Conservation (phyloP, 2,329 filamentous ascomycete species). For the Dactylonectria macrodidyma region DNA sequence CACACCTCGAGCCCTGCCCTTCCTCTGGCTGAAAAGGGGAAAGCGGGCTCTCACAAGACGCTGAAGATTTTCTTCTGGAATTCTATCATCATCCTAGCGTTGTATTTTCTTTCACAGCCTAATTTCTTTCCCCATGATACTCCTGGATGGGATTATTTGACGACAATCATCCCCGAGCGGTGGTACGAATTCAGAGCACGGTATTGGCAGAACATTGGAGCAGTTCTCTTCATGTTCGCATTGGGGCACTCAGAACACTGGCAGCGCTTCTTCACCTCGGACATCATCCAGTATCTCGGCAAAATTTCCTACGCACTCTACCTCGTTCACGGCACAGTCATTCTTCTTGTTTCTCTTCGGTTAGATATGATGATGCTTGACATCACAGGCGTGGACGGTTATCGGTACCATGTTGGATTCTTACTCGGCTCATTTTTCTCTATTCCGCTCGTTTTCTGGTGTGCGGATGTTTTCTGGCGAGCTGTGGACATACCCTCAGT, state of each 20-base stretch:
- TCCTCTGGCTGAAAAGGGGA: not conserved
- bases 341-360: slow-evolving; percentile 67
- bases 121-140: slow-evolving; percentile 60
- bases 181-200: slow-evolving; percentile 53
- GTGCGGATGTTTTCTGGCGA: slow-evolving; percentile 70
- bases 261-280: slow-evolving; percentile 66
- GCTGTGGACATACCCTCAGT: slow-evolving; percentile 70
- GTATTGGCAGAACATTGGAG: slow-evolving; percentile 67
- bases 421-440: slow-evolving; percentile 62
- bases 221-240: slow-evolving; percentile 66
- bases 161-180: slow-evolving; percentile 63
- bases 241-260: slow-evolving; percentile 63
- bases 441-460: slow-evolving; percentile 67
- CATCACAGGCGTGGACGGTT: slow-evolving; percentile 62
- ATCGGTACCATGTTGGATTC: slow-evolving; percentile 63
- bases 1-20: slow-evolving; percentile 49
- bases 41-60: not conserved
- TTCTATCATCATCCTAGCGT: slow-evolving; percentile 60
- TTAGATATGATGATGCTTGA: slow-evolving; percentile 64
- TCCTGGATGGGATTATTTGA: slow-evolving; percentile 67
- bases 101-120: slow-evolving; percentile 65
- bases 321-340: slow-evolving; percentile 71
- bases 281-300: slow-evolving; percentile 70
- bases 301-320: slow-evolving; percentile 74
- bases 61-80: slow-evolving; percentile 51